phyloP scores from a whole-genome alignment of 2,329 filamentous ascomycete species.

The Fusarium sp. region DNA sequence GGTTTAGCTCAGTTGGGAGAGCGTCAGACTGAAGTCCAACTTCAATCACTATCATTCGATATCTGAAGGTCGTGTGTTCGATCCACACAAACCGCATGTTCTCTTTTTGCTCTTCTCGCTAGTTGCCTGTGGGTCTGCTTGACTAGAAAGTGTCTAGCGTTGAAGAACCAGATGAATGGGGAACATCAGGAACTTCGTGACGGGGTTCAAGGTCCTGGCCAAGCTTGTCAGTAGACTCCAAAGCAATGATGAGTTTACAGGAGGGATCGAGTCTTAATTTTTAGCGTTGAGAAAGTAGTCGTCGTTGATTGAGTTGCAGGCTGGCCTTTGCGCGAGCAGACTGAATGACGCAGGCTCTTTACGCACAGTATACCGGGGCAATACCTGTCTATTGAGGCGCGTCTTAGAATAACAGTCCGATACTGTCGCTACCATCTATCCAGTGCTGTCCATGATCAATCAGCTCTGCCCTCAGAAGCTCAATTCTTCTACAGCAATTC shows the following conservation, averaged over 20 bases:
- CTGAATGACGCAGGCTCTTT: neutral
- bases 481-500: neutral
- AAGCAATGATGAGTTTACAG: neutral
- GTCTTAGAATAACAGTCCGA: neutral
- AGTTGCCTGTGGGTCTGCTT: neutral
- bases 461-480: neutral
- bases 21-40: conserved; percentile 10
- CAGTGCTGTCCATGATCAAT: neutral
- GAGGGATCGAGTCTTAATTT: neutral
- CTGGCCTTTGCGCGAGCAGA: neutral
- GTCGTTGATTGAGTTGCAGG: neutral
- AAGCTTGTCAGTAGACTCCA: neutral
- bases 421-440: too few relatives aligned
- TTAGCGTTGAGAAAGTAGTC: fast-evolving
- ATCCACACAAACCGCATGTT: conserved; percentile 6
- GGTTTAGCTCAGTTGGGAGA: conserved; percentile 17
- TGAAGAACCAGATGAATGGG: neutral
- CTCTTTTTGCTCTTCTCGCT: neutral
- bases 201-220: neutral
- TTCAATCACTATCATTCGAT: conserved; percentile 1
- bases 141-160: neutral
- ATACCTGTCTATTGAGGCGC: too few relatives aligned
- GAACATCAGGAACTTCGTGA: too few relatives aligned
- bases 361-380: neutral
- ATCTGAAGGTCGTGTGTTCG: conserved; percentile 16